Conservation (phyloP, 768 basidiomycete species). For the Tricholoma matsutake region DNA sequence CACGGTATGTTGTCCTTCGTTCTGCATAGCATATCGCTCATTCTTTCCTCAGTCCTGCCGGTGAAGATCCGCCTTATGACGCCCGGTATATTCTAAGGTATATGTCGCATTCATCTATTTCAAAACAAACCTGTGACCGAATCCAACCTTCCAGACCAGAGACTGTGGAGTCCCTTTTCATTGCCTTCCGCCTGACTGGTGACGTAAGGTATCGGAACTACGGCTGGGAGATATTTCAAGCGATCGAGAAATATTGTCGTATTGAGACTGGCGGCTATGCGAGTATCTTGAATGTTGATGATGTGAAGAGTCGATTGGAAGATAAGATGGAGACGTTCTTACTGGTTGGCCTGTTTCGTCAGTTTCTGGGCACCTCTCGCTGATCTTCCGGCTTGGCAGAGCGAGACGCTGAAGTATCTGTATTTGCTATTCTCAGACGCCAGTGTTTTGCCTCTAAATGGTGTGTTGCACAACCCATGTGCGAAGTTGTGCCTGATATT, state of each 20-base stretch:
- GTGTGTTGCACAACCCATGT: slow-evolving; percentile 41
- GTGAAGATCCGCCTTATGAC: slow-evolving; percentile 57
- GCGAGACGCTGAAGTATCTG: slow-evolving; percentile 90
- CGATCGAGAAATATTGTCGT: slow-evolving; percentile 81
- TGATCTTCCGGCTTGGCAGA: slow-evolving; percentile 38
- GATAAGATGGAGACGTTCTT: slow-evolving; percentile 98
- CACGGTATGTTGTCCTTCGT: slow-evolving; percentile 37
- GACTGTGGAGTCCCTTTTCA: slow-evolving; percentile 90
- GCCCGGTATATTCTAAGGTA: slow-evolving; percentile 90
- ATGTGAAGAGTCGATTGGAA: slow-evolving; percentile 60
- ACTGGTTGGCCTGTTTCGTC: slow-evolving; percentile 49
- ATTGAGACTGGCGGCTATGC: slow-evolving; percentile 82
- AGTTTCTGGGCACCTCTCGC: neutral
- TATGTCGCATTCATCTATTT: slow-evolving; percentile 9
- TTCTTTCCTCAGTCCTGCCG: slow-evolving; percentile 19
- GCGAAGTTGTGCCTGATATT: neutral
- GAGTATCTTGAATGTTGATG: slow-evolving; percentile 81
- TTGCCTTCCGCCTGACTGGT: slow-evolving; percentile 87
- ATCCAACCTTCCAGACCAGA: slow-evolving; percentile 58
- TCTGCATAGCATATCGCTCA: neutral
- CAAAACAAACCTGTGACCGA: slow-evolving; percentile 5
- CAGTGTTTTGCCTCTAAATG: slow-evolving; percentile 64
- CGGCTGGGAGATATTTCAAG: slow-evolving; percentile 89
- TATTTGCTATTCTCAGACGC: slow-evolving; percentile 86
- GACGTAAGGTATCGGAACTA: slow-evolving; percentile 75